These are phyloP conservation scores for Trapa incisa DNA, from an alignment of 345 rosid genomes.

Conservation along the genomic window DNA sequence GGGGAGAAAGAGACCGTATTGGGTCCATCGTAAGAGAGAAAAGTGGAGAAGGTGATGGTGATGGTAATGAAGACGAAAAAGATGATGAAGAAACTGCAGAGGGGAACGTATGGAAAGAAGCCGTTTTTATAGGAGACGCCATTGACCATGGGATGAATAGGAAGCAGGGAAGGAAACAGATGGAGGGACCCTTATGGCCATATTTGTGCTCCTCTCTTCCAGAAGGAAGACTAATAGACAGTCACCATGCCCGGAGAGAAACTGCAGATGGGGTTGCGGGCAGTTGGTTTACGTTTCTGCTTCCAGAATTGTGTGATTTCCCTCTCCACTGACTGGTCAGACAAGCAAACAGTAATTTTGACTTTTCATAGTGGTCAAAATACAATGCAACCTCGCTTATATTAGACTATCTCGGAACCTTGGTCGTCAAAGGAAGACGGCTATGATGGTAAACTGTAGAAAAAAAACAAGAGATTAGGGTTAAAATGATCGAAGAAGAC, in stretches of 20 bases:
- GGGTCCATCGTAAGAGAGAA: slow-evolving; percentile 1
- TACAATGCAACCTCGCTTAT: neutral
- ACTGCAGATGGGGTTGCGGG: neutral
- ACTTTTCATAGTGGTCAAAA: neutral
- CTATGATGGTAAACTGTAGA: too few relatives aligned
- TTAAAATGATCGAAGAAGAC: too few relatives aligned
- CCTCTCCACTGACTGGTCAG: neutral
- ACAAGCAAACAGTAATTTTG: neutral
- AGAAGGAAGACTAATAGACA: too few relatives aligned
- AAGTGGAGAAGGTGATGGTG: neutral
- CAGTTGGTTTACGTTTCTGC: neutral
- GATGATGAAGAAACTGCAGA: neutral
- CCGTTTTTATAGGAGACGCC: slow-evolving; percentile 26
- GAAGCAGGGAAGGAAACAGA: neutral
- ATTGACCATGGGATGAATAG: slow-evolving; percentile 15
- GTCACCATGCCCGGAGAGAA: too few relatives aligned
- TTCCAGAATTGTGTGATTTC: neutral
- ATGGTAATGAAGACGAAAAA: neutral
- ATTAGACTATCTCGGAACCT: too few relatives aligned
- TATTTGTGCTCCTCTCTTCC: neutral
- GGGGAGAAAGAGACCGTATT: slow-evolving; percentile 7
- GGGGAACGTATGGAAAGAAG: neutral
- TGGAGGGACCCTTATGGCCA: neutral
- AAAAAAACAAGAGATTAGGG: too few relatives aligned
- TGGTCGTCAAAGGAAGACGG: too few relatives aligned